Conservation (phyloP, 257 asterid genomes). For the Cruciata laevipes region DNA sequence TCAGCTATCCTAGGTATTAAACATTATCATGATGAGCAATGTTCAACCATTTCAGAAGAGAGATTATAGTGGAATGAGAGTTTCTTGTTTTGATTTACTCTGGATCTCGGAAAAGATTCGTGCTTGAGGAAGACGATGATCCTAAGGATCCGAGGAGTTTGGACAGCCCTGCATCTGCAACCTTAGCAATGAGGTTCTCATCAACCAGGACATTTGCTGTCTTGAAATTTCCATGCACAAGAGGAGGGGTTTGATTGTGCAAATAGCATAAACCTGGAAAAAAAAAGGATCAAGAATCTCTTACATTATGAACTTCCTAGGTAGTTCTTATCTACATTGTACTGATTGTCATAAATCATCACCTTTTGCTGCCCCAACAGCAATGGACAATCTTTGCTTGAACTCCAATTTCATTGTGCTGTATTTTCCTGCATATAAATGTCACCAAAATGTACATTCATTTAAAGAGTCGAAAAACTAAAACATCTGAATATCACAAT, state of each 20-base stretch:
- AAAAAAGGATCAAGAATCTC: not conserved
- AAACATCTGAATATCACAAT: not conserved
- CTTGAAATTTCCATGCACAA: constrained; percentile 54
- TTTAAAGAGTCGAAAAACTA: constrained; percentile 2
- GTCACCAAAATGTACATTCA: not conserved
- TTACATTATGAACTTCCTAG: not conserved
- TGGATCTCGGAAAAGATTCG: constrained; percentile 53
- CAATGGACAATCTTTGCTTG: constrained; percentile 65
- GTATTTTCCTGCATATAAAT: constrained; percentile 29
- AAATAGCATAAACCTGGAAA: constrained; percentile 57
- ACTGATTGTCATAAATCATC: not conserved
- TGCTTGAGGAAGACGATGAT: constrained; percentile 41
- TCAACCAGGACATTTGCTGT: constrained; percentile 74
- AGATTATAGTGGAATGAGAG: not conserved
- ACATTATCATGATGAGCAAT: not conserved
- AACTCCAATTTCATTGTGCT: constrained; percentile 53
- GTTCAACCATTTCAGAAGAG: not conserved
- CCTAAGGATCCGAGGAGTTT: constrained; percentile 40
- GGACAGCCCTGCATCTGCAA: constrained; percentile 60
- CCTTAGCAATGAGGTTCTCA: constrained; percentile 67
- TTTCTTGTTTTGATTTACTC: constrained; percentile 33
- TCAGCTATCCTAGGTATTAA: constrained; percentile 33
- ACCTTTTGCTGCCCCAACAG: constrained; percentile 81
- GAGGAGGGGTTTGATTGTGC: constrained; percentile 49
- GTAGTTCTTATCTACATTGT: not conserved